Base-by-base conservation (phyloP, 2,329 filamentous ascomycete genomes). In the Penicillium aurantiogriseum region DNA sequence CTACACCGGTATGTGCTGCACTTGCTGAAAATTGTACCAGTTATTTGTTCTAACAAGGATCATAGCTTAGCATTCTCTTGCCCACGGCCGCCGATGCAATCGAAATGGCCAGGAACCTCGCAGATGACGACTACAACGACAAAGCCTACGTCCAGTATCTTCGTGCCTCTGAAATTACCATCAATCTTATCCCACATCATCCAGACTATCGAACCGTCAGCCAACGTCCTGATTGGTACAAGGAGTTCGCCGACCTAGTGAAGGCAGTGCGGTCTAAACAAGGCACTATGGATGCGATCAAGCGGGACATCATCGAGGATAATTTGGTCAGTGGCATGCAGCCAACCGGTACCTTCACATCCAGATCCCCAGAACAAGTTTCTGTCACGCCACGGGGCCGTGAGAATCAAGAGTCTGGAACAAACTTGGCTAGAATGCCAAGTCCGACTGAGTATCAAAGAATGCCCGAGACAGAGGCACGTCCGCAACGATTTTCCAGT, bases 71-170 rank as follows among this genome's bases (percentile, higher is more conserved):
- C 54, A 54, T 70, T 33, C 65, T 77, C 23, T 60, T 77, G 21
- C 63, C 59, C 49, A 70, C 64, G 17, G 73, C 75, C n/a, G 68
- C 70, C 56, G 69, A 74, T 51, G 71, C 74, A 33, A 70, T 77
- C 39, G 64, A 71, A 27, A 67, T 67, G 60, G 71, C 74, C 17
- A 72, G 66, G 52, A 51, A 56, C 21, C 67, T 73, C 54, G 60
- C 68, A 27, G 69, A 75, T 39, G 63, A 67, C 27, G 66, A 72
- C 29, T 65, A 75, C 36, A 85, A 87, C 5, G 91, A 94, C 69
- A 74, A 86, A 38, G 92, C 92, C 3, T 88, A 96, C 54, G 85
- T 89, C 63, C 90, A 96, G 60, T 97, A 93, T 69, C 83, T 97
- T 57, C 85, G 88, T 61, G 90, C 92, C 11, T 92, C 84, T 58